A percentile compares a stretch with the other conserved stretches of the same genome.
Conservation (phyloP, 192 early-diverging fungal genomes). For the Pilaira anomala region DNA sequence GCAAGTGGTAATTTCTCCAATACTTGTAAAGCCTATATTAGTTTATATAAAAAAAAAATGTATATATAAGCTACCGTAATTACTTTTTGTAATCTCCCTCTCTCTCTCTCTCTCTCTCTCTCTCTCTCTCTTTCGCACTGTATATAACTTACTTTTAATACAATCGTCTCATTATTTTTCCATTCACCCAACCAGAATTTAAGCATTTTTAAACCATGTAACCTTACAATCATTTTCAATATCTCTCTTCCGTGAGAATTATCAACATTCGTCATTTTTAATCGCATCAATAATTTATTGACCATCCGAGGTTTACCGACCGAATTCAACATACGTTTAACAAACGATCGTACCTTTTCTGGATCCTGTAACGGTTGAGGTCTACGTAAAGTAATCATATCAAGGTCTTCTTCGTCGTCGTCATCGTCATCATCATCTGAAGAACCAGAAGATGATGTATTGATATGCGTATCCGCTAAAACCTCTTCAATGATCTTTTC, state of each 20-base stretch:
- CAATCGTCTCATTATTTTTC: constrained; percentile 31
- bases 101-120: no score
- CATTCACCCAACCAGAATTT: constrained; percentile 72
- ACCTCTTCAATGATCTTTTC: constrained; percentile 38
- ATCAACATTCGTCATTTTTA: constrained; percentile 52
- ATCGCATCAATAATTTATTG: constrained; percentile 58
- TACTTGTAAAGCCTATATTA: constrained; percentile 38
- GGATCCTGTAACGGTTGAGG: constrained; percentile 55
- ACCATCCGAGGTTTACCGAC: constrained; percentile 51
- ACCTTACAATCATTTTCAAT: constrained; percentile 56
- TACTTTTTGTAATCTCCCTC: constrained; percentile 54
- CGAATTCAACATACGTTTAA: constrained; percentile 68
- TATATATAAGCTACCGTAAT: no score
- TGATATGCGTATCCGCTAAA: constrained; percentile 38
- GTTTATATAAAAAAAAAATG: no score
- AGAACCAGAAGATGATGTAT: background rate
- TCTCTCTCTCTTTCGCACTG: background rate
- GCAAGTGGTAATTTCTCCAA: constrained; percentile 75
- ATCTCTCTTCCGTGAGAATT: constrained; percentile 33
- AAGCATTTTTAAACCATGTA: constrained; percentile 70
- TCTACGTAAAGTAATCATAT: constrained; percentile 23
- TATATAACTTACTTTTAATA: constrained; percentile 18
- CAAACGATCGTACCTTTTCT: constrained; percentile 70
- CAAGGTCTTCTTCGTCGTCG: constrained; percentile 33
- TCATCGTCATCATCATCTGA: constrained; percentile 25